Evolutionary conservation across 768 basidiomycete species (phyloP).

Genomic region (Lactarius evosmus): DNA sequence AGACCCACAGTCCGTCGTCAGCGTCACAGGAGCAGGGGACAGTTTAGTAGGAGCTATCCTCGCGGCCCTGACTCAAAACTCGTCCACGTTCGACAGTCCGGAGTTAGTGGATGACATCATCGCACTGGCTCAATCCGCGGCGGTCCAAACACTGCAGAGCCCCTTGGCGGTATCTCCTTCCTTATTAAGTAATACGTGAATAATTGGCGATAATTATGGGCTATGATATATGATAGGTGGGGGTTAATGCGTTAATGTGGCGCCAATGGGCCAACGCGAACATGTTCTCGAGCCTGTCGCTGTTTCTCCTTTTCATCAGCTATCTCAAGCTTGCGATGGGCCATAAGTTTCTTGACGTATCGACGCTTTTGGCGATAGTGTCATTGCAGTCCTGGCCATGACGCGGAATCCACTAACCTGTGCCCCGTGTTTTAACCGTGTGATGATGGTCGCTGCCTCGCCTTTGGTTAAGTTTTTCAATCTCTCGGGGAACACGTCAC

Average conservation of each 20-base stretch:
- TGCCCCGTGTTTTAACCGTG: constrained; percentile 73
- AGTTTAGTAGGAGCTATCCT: constrained; percentile 81
- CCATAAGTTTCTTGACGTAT: constrained; percentile 51
- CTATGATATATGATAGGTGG: background rate
- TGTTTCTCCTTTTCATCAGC: constrained; percentile 45
- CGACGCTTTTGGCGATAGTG: constrained; percentile 42
- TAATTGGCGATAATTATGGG: constrained; percentile 6
- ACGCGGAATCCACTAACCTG: constrained; percentile 42
- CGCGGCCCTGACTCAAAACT: constrained; percentile 51
- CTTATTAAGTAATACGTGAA: constrained; percentile 40
- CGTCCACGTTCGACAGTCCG: constrained; percentile 46
- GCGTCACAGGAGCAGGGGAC: constrained; percentile 92
- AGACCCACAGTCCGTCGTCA: constrained; percentile 41
- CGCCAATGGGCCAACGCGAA: constrained; percentile 56
- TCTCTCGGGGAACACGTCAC: constrained; percentile 32
- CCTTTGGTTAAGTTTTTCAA: constrained; percentile 64
- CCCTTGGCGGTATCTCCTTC: constrained; percentile 62
- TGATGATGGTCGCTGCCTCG: constrained; percentile 74
- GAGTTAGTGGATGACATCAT: constrained; percentile 45
- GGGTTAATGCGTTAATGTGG: constrained; percentile 26
- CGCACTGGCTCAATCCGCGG: constrained; percentile 60
- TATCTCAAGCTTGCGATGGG: constrained; percentile 37
- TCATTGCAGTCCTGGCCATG: background rate
- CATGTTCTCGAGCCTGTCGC: constrained; percentile 51
- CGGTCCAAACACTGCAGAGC: constrained; percentile 56